Percentiles rank a stretch among this genome's conserved stretches.
Conservation (phyloP, 2,329 filamentous ascomycete genomes). For the Exophiala spinifera region DNA sequence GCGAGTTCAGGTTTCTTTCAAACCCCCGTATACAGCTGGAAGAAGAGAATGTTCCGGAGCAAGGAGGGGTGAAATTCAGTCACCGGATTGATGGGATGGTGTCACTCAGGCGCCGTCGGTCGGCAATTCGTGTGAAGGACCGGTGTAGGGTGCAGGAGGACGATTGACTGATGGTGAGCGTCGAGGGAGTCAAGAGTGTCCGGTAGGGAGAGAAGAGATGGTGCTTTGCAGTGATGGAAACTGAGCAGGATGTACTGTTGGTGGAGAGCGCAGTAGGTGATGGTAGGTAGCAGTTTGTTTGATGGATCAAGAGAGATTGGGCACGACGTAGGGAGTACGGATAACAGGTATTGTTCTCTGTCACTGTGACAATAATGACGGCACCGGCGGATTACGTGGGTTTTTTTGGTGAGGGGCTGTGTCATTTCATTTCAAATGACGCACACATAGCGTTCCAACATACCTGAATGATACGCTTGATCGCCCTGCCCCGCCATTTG, state of each 20-base stretch:
- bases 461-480: background rate
- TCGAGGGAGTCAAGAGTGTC: background rate
- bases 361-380: background rate
- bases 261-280: background rate
- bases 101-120: no score
- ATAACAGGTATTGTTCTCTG: background rate
- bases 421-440: background rate
- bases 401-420: background rate
- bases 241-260: conserved; percentile 5
- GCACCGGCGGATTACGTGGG: background rate
- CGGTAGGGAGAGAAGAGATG: background rate
- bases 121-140: background rate
- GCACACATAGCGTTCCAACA: background rate
- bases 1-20: background rate
- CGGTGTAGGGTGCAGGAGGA: background rate
- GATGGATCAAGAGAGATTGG: conserved; percentile 2
- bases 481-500: background rate
- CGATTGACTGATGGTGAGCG: background rate
- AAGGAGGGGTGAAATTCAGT: background rate
- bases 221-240: conserved; percentile 4
- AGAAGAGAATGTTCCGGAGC: conserved; percentile 1
- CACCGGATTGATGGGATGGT: background rate
- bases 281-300: background rate
- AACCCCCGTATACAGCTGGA: conserved; percentile 1
- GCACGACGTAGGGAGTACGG: no score